A percentile compares a stretch with the other conserved stretches of the same genome.
These are phyloP conservation scores for Hyphopichia buzzinii DNA, from an alignment of 1,139 yeast species.

Conservation along the genomic window DNA sequence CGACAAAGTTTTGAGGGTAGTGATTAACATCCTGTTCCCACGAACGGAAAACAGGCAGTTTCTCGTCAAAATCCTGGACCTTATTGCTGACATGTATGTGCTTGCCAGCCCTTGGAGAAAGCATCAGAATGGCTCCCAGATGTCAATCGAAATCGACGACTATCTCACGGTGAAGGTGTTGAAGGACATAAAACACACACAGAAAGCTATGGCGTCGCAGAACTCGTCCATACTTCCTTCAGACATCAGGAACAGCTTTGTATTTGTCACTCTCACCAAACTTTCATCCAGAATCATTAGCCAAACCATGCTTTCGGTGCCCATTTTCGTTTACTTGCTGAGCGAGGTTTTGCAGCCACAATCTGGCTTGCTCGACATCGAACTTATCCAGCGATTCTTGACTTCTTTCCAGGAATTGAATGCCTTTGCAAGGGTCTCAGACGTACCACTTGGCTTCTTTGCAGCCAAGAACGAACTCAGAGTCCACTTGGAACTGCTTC, in stretches of 20 bases:
- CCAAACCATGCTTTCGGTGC: background rate
- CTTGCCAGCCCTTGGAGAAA: background rate
- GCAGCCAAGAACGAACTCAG: background rate
- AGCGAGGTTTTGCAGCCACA: background rate
- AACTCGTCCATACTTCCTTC: background rate
- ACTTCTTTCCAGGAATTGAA: background rate
- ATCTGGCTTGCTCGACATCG: background rate
- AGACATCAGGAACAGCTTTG: background rate
- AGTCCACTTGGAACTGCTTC: background rate
- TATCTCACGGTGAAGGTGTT: background rate
- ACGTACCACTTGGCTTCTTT: background rate
- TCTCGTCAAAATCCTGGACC: background rate
- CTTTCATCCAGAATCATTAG: background rate
- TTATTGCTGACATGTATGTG: background rate
- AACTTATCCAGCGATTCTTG: background rate
- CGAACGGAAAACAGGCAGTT: background rate
- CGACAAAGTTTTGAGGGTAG: background rate
- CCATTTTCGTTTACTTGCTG: background rate
- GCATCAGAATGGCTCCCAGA: background rate
- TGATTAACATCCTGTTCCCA: background rate
- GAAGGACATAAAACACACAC: background rate
- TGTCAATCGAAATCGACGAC: background rate
- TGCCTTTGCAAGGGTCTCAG: background rate
- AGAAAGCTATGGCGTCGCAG: background rate
- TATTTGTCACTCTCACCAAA: background rate